phyloP scores from a whole-genome alignment of 208 protist species.

The Trypanosomatidae sp. region DNA sequence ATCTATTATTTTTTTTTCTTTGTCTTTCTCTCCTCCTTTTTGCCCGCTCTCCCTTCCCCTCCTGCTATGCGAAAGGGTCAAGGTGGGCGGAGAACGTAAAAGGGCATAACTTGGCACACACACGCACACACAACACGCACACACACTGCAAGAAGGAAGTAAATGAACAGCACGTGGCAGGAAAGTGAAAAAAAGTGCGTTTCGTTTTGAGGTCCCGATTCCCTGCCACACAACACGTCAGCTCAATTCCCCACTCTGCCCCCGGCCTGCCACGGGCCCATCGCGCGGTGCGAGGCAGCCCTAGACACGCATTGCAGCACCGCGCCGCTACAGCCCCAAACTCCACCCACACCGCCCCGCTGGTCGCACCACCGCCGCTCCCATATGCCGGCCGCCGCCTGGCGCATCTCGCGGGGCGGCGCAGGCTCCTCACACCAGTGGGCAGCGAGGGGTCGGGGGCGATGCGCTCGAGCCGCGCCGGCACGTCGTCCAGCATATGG shows the following conservation, averaged over 20 bases:
- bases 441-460: background rate
- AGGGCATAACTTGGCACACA: background rate
- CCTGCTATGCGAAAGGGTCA: background rate
- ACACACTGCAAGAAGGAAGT: background rate
- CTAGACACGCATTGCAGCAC: background rate
- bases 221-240: background rate
- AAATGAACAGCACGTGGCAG: background rate
- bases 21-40: background rate
- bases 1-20: background rate
- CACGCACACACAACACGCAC: no score
- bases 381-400: background rate
- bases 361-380: background rate
- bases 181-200: background rate
- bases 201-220: background rate
- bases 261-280: background rate
- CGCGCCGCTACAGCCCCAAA: background rate
- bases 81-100: background rate
- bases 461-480: background rate
- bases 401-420: background rate
- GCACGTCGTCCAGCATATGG: background rate
- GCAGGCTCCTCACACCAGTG: background rate
- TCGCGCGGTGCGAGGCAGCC: background rate
- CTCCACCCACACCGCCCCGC: background rate
- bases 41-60: background rate
- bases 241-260: background rate